Evolutionary conservation across 306 rosid genomes (phyloP).

Genomic region (Datisca glomerata): DNA sequence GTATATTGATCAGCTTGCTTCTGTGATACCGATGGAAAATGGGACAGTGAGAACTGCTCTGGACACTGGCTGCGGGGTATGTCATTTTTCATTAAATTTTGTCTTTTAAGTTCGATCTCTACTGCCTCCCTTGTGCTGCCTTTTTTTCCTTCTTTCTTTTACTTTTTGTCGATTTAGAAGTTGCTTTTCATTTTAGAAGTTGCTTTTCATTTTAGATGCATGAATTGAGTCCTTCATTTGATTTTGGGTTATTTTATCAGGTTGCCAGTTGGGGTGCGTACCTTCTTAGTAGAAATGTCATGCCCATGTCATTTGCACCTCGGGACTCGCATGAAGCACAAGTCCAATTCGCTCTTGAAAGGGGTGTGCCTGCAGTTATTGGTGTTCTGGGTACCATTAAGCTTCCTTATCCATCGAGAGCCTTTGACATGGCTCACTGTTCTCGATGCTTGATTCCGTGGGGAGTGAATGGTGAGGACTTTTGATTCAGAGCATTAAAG

Average conservation of each 20-base stretch:
- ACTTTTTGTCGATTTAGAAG: neutral
- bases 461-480: constrained; percentile 75
- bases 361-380: constrained; percentile 89
- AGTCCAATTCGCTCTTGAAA: constrained; percentile 96
- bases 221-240: neutral
- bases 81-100: constrained; percentile 15
- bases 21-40: constrained; percentile 84
- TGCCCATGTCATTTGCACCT: constrained; percentile 96
- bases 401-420: constrained; percentile 85
- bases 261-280: constrained; percentile 99
- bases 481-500: no score
- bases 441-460: constrained; percentile 96
- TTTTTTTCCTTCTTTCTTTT: constrained; percentile 5
- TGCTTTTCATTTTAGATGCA: constrained; percentile 5
- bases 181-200: constrained; percentile 3
- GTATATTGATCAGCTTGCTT: constrained; percentile 80
- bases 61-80: constrained; percentile 99
- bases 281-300: constrained; percentile 78
- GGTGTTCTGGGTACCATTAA: constrained; percentile 84
- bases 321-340: constrained; percentile 97
- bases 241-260: constrained; percentile 19
- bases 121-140: no score
- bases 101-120: no score
- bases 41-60: constrained; percentile 91
- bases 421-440: constrained; percentile 99